A percentile compares a stretch with the other conserved stretches of the same genome.
These are phyloP conservation scores for Iberis pinnata DNA, from an alignment of 345 rosid genomes.

Conservation along the genomic window DNA sequence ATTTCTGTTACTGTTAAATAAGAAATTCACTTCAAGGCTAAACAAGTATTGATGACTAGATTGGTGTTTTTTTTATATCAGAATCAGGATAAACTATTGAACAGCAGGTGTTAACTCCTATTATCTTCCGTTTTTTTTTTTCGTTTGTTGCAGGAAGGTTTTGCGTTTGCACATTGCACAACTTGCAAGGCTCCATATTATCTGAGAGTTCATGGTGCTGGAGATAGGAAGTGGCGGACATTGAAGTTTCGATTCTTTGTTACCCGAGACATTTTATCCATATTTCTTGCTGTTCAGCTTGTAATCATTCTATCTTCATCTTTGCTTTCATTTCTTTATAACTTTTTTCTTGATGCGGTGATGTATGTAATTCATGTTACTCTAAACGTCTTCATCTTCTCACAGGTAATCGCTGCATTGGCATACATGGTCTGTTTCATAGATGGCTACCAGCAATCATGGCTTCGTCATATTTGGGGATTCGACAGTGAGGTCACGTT, in stretches of 20 bases:
- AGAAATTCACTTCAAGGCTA: background rate
- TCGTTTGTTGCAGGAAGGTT: constrained; percentile 69
- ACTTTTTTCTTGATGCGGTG: background rate
- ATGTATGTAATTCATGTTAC: background rate
- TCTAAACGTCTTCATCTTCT: constrained; percentile 12
- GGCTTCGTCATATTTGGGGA: constrained; percentile 90
- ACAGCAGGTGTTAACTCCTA: too few species aligned
- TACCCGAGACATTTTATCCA: constrained; percentile 85
- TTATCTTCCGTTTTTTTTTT: too few species aligned
- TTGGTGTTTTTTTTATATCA: too few species aligned
- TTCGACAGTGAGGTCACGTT: constrained; percentile 80
- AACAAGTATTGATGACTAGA: background rate
- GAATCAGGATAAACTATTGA: too few species aligned
- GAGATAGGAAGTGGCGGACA: constrained; percentile 94
- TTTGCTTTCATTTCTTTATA: background rate
- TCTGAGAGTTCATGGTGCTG: constrained; percentile 92
- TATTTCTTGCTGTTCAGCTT: constrained; percentile 87
- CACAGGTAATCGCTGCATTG: constrained; percentile 80
- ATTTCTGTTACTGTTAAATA: background rate
- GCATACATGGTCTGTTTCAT: constrained; percentile 78
- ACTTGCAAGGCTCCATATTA: constrained; percentile 98
- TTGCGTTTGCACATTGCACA: constrained; percentile 99
- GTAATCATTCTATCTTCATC: constrained; percentile 38
- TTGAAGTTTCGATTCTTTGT: constrained; percentile 97
- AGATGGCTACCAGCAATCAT: constrained; percentile 65